phyloP scores from a whole-genome alignment of 306 rosid genomes.

The Fragaria nilgerrensis region DNA sequence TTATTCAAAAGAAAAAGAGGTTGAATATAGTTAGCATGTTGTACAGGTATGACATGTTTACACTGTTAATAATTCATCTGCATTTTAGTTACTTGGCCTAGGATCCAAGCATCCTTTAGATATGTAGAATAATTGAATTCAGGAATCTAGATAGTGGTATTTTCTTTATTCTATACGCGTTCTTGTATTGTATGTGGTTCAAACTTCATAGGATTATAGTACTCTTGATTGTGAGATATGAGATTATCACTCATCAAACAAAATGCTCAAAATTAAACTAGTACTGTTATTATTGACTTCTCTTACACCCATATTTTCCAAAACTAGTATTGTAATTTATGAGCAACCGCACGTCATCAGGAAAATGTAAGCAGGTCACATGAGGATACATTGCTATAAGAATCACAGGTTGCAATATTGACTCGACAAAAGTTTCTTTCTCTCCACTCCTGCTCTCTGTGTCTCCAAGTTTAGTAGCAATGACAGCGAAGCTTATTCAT shows the following conservation, averaged over 20 bases:
- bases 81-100: neutral
- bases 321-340: neutral
- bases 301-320: neutral
- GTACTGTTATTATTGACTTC: neutral
- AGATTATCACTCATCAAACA: neutral
- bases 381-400: neutral
- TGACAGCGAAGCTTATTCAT: slow-evolving; percentile 53
- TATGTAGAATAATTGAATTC: too few species aligned
- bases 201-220: neutral
- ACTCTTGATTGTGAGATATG: neutral
- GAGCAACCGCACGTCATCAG: neutral
- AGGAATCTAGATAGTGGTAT: too few species aligned
- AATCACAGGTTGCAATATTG: neutral
- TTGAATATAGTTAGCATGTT: neutral
- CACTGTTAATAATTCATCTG: neutral
- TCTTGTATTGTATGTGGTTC: neutral
- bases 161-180: neutral
- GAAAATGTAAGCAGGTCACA: neutral
- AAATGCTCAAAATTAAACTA: neutral
- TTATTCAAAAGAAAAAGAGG: neutral
- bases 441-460: neutral
- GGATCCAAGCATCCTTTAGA: neutral
- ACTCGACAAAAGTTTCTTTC: neutral
- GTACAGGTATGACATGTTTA: neutral
- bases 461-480: slow-evolving; percentile 7